These are phyloP conservation scores for Stemphylium vesicarium DNA, from an alignment of 2,329 filamentous ascomycete species.

Conservation along the genomic window DNA sequence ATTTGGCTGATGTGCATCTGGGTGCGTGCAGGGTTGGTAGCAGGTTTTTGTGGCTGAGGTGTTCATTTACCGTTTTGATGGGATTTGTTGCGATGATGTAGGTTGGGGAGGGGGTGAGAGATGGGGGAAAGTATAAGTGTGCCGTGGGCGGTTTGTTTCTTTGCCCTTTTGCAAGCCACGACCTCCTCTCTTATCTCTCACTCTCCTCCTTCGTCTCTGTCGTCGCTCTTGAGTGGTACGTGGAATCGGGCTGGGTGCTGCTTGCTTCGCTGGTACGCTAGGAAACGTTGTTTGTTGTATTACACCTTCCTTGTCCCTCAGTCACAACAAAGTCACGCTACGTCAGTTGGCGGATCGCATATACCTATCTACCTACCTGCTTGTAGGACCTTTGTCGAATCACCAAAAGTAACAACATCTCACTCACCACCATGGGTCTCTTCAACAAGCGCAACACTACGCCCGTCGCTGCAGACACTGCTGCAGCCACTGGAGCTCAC, in stretches of 20 bases:
- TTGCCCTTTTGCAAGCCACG: background rate
- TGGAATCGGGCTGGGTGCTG: background rate
- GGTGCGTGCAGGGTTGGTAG: conserved; percentile 27
- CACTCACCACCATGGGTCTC: conserved; percentile 40
- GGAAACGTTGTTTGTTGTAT: conserved; percentile 2
- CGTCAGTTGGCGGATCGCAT: conserved; percentile 3
- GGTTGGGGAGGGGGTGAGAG: background rate
- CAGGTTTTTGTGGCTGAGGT: conserved; percentile 40
- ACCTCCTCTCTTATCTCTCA: background rate
- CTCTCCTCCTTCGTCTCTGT: background rate
- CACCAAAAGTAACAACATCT: conserved; percentile 2
- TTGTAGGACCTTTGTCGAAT: background rate
- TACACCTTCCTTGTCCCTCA: background rate
- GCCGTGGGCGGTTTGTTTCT: background rate
- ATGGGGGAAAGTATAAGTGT: conserved; percentile 3
- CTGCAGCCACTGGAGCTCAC: conserved; percentile 39
- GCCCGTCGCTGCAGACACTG: conserved; percentile 45
- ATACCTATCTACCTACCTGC: background rate
- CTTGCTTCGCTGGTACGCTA: conserved; percentile 5
- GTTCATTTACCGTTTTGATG: conserved; percentile 13
- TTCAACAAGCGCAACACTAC: conserved; percentile 46
- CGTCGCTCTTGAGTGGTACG: background rate
- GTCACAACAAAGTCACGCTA: conserved; percentile 3
- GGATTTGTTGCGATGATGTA: conserved; percentile 19
- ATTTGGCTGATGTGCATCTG: background rate